Percentiles rank a stretch among this genome's conserved stretches.
Evolutionary conservation across 1,284 basidiomycete genomes (phyloP).

Genomic region (Apiotrichum gracile): DNA sequence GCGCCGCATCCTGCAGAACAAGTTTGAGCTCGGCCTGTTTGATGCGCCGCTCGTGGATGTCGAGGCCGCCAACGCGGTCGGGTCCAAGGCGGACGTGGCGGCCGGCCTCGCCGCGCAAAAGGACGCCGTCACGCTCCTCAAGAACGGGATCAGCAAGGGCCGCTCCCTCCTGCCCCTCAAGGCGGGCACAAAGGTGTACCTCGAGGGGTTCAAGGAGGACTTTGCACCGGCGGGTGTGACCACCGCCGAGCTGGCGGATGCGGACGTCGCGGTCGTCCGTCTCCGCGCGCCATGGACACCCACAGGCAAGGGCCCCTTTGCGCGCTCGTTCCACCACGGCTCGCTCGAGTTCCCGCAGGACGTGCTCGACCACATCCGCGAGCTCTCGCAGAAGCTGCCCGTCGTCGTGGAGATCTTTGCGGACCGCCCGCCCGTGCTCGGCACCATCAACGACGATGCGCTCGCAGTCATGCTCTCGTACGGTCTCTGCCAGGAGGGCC

Average conservation of each 20-base stretch:
- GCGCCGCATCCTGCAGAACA: constrained; percentile 5
- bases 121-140: constrained; percentile 8
- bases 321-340: constrained; percentile 15
- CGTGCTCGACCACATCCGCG: constrained; percentile 1
- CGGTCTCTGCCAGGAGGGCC: constrained; percentile 3
- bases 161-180: constrained; percentile 2
- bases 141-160: background rate
- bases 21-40: constrained; percentile 14
- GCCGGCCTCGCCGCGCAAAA: constrained; percentile 10
- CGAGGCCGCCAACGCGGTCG: constrained; percentile 4
- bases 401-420: constrained; percentile 13
- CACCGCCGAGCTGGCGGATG: background rate
- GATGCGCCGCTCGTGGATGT: constrained; percentile 11
- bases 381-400: constrained; percentile 7
- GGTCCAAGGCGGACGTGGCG: background rate
- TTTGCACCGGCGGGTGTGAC: background rate
- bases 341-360: constrained; percentile 10
- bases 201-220: constrained; percentile 4
- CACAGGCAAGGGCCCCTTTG: constrained; percentile 8
- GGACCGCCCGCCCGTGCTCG: constrained; percentile 12
- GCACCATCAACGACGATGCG: constrained; percentile 5
- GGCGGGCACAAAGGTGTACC: constrained; percentile 1
- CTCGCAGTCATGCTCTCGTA: constrained; percentile 6
- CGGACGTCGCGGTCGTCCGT: constrained; percentile 14
- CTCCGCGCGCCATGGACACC: constrained; percentile 4